A percentile compares a stretch with the other conserved stretches of the same genome.
Conservation (phyloP, 2,329 filamentous ascomycete genomes). For the Didymella pomorum region DNA sequence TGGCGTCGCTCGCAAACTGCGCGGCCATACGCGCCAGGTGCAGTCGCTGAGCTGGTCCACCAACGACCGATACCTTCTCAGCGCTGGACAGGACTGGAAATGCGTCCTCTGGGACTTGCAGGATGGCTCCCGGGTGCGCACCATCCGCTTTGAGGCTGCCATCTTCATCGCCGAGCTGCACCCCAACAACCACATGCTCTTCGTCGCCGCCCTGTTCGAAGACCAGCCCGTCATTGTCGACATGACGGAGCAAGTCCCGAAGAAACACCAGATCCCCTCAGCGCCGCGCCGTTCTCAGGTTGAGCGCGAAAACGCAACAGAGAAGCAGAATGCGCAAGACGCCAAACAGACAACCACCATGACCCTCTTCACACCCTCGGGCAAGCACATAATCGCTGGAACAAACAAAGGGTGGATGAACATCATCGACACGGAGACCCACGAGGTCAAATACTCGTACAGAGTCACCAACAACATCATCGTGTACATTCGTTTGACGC, state of each 20-base stretch:
- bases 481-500: slow-evolving; percentile 83
- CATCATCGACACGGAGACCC: slow-evolving; percentile 84
- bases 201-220: slow-evolving; percentile 92
- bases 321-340: slow-evolving; percentile 90
- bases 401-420: slow-evolving; percentile 97
- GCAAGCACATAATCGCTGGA: slow-evolving; percentile 88
- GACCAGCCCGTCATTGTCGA: slow-evolving; percentile 91
- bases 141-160: slow-evolving; percentile 88
- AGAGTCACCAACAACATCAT: slow-evolving; percentile 88
- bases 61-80: slow-evolving; percentile 89
- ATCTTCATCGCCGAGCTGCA: slow-evolving; percentile 97
- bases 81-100: slow-evolving; percentile 95
- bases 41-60: slow-evolving; percentile 95
- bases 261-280: slow-evolving; percentile 81
- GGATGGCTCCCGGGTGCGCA: slow-evolving; percentile 74
- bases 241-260: slow-evolving; percentile 71
- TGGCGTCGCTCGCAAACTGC: slow-evolving; percentile 91
- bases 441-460: slow-evolving; percentile 85
- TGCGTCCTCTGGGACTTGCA: slow-evolving; percentile 93
- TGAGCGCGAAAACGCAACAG: slow-evolving; percentile 75
- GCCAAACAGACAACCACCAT: slow-evolving; percentile 95
- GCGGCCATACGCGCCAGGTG: slow-evolving; percentile 91
- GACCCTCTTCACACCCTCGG: slow-evolving; percentile 83
- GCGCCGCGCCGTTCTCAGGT: slow-evolving; percentile 77
- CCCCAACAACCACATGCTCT: slow-evolving; percentile 83